Percentiles rank a stretch among this genome's conserved stretches.
Conservation (phyloP, 495 filamentous ascomycete species). For the Aspergillus heteromorphus region DNA sequence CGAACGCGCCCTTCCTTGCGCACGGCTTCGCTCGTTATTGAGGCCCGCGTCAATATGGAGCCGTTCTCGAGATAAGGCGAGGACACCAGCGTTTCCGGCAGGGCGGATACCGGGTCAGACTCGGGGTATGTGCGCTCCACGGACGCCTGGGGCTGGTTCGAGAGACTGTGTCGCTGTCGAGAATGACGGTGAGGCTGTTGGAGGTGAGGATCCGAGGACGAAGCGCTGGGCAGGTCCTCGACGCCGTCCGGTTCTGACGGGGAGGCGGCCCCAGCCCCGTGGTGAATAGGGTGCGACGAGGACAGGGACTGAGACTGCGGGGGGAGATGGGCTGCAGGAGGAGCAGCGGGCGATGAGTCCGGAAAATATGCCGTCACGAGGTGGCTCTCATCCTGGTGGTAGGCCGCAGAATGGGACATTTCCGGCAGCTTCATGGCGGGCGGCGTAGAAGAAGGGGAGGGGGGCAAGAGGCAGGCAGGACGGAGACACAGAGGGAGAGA, state of each 20-base stretch:
- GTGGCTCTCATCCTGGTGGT: slow-evolving; percentile 28
- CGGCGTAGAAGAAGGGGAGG: slow-evolving; percentile 8
- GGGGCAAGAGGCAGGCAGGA: slow-evolving; percentile 9
- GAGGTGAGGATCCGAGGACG: slow-evolving; percentile 10
- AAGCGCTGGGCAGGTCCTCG: slow-evolving; percentile 1
- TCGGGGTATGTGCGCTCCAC: slow-evolving; percentile 12
- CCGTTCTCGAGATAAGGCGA: slow-evolving; percentile 20
- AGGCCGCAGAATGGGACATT: slow-evolving; percentile 40
- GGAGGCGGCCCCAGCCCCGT: slow-evolving; percentile 2
- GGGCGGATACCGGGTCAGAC: slow-evolving; percentile 5
- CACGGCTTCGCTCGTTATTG: slow-evolving; percentile 23
- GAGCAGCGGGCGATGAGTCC: slow-evolving; percentile 18
- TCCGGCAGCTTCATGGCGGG: slow-evolving; percentile 34
- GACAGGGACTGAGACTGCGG: slow-evolving; percentile 15
- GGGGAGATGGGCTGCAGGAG: slow-evolving; percentile 19
- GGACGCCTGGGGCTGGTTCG: slow-evolving; percentile 1
- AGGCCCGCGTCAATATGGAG: slow-evolving; percentile 20
- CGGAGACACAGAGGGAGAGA: slow-evolving; percentile 11
- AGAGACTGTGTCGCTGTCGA: not conserved
- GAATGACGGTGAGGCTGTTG: slow-evolving; percentile 8
- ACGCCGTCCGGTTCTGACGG: slow-evolving; percentile 10
- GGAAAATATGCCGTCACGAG: slow-evolving; percentile 20
- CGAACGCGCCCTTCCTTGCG: slow-evolving; percentile 32
- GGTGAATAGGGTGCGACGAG: slow-evolving; percentile 4
- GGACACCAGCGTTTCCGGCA: slow-evolving; percentile 19